A percentile compares a stretch with the other conserved stretches of the same genome.
These are phyloP conservation scores for Trichoderma sp. DNA, from an alignment of 2,329 filamentous ascomycete genomes.

Conservation along the genomic window DNA sequence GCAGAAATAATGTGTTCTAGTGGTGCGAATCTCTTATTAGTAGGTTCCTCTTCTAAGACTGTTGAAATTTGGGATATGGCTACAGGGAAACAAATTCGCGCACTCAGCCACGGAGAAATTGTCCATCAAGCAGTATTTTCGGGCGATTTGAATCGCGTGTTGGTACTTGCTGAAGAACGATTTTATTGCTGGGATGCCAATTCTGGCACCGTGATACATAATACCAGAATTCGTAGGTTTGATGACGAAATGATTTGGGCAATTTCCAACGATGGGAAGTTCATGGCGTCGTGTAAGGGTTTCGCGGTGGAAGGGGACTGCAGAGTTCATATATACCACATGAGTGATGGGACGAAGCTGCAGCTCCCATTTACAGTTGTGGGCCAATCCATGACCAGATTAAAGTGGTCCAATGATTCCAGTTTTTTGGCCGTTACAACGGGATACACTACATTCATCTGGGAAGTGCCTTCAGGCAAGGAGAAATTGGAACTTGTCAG, in stretches of 20 bases:
- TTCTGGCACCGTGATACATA: accelerated
- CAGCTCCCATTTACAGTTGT: neutral
- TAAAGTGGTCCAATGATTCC: neutral
- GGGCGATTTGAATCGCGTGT: neutral
- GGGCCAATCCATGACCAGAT: neutral
- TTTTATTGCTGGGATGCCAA: neutral
- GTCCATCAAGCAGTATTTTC: neutral
- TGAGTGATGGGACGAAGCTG: neutral
- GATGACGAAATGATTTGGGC: too few species aligned
- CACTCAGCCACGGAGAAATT: neutral
- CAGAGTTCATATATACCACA: neutral
- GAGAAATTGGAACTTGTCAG: neutral
- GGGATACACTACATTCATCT: neutral
- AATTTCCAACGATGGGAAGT: neutral
- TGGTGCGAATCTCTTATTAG: neutral
- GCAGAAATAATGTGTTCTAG: neutral
- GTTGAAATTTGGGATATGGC: neutral
- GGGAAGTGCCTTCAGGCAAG: neutral
- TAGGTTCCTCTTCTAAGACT: neutral
- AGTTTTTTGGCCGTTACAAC: neutral
- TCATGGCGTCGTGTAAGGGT: neutral
- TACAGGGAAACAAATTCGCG: neutral
- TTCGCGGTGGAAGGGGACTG: neutral
- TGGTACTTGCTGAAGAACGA: neutral
- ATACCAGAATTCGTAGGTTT: neutral